Evolutionary conservation across 805 yeast genomes (phyloP).

Genomic region (Blastobotrys attinorum): DNA sequence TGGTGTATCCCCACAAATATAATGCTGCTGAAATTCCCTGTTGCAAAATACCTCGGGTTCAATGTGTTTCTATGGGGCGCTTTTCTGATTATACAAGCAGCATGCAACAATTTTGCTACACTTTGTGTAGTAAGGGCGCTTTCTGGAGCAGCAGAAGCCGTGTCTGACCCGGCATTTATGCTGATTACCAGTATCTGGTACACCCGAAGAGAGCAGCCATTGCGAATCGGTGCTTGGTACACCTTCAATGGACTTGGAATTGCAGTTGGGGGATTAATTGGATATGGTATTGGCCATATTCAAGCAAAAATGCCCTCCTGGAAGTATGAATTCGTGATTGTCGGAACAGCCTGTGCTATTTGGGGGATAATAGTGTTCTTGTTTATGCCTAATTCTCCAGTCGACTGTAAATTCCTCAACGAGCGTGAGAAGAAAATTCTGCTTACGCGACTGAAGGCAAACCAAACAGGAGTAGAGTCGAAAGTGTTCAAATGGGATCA

Average conservation of each 20-base stretch:
- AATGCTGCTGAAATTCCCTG: slow-evolving; percentile 27
- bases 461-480: slow-evolving; percentile 54
- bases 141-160: slow-evolving; percentile 15
- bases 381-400: slow-evolving; percentile 52
- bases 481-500: slow-evolving; percentile 48
- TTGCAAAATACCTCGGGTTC: slow-evolving; percentile 17
- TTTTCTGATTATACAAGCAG: slow-evolving; percentile 14
- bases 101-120: slow-evolving; percentile 10
- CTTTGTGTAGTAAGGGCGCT: slow-evolving; percentile 12
- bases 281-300: slow-evolving; percentile 18
- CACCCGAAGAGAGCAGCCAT: slow-evolving; percentile 38
- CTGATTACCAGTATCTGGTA: slow-evolving; percentile 58
- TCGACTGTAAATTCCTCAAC: slow-evolving; percentile 26
- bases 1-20: slow-evolving; percentile 38
- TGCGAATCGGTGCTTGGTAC: slow-evolving; percentile 39
- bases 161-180: slow-evolving; percentile 41
- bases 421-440: slow-evolving; percentile 37
- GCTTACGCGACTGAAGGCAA: slow-evolving; percentile 45
- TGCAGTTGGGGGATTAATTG: slow-evolving; percentile 21
- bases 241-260: slow-evolving; percentile 28
- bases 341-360: slow-evolving; percentile 50
- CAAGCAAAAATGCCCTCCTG: slow-evolving; percentile 38
- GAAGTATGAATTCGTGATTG: slow-evolving; percentile 51
- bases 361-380: slow-evolving; percentile 40
- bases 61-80: slow-evolving; percentile 16